Base-by-base conservation (phyloP, 208 protist species). In the Tritrichomonas foetus region DNA sequence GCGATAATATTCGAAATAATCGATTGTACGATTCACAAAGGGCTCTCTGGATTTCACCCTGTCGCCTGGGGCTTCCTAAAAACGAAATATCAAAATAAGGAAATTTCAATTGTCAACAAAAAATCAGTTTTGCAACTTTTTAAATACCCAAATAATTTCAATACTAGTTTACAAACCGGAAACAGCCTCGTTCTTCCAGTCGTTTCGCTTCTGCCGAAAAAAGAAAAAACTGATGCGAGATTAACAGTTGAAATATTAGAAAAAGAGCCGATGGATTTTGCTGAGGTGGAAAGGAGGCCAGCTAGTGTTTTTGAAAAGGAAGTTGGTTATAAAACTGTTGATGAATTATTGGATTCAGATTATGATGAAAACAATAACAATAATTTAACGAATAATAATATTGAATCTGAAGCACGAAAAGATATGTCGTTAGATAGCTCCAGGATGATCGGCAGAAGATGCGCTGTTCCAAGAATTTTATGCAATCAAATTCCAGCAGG, bases 1-100 rank as follows among this genome's bases (percentile, higher is more conserved):
- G 39, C 57, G 30, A 53, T 89, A 39, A 11, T 89, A 16, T 89
- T 89, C 30, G 78, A 89, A 57, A 57, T 89, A 27, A 89, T 89
- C 30, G 78, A 89, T 36, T 57, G 27, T 57, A 39, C n/a, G 33
- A 53, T 57, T 27, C 47, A 89, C 9, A n/a, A 33, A 3, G 20
- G 27, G 39, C 14, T 27, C 20, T 20, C 33, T n/a, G 41, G 27
- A 3, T 89, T 89, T 16, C 27, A 20, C 20, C 78, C 78, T 39
- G 25, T 89, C 9, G 78, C 78, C 0, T 89, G 78, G 78, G 78
- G 47, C 0, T 89, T 57, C 39, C 22, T 89, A 57, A 53, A 57
- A 57, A 33, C 41, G 53, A 27, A 14, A 33, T 44, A 89, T 89
- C 78, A 53, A 8, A 20, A 89, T 33, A 47, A 47, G 14, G 57